These are phyloP conservation scores for Cyphellophora attinorum DNA, from an alignment of 2,329 filamentous ascomycete species.

Conservation along the genomic window DNA sequence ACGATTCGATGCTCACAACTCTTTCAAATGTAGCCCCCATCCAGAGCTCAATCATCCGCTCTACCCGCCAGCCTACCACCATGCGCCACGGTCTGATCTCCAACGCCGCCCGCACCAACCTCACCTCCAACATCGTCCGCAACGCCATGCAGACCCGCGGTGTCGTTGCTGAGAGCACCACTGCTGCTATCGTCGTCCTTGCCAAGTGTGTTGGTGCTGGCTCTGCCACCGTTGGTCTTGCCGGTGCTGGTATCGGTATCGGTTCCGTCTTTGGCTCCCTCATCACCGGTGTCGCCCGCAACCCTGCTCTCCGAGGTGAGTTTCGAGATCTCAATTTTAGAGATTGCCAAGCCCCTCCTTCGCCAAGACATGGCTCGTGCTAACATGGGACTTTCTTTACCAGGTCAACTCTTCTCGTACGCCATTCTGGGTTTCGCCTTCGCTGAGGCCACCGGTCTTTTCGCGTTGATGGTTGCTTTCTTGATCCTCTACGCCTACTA, in stretches of 20 bases:
- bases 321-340: not conserved
- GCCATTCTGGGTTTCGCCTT: conserved; percentile 93
- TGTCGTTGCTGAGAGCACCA: conserved; percentile 33
- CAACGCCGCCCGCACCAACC: conserved; percentile 56
- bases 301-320: conserved; percentile 76
- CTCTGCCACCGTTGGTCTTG: conserved; percentile 82
- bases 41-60: conserved; percentile 56
- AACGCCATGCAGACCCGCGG: conserved; percentile 39
- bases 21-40: conserved; percentile 58
- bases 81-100: conserved; percentile 57
- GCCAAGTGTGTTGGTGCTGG: conserved; percentile 88
- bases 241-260: conserved; percentile 89
- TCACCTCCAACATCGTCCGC: conserved; percentile 2
- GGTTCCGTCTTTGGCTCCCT: conserved; percentile 88
- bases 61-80: conserved; percentile 65
- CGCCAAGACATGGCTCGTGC: not conserved
- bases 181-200: conserved; percentile 79
- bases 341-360: not conserved
- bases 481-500: no score
- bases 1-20: conserved; percentile 23
- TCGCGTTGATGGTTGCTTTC: no score
- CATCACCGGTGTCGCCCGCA: conserved; percentile 81
- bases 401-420: conserved; percentile 80
- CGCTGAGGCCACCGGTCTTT: no score
- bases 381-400: not conserved